Evolutionary conservation across 2,329 filamentous ascomycete genomes (phyloP), one percentile per base, ranked within the genome.

Genomic region (Penicillium sp.): DNA sequence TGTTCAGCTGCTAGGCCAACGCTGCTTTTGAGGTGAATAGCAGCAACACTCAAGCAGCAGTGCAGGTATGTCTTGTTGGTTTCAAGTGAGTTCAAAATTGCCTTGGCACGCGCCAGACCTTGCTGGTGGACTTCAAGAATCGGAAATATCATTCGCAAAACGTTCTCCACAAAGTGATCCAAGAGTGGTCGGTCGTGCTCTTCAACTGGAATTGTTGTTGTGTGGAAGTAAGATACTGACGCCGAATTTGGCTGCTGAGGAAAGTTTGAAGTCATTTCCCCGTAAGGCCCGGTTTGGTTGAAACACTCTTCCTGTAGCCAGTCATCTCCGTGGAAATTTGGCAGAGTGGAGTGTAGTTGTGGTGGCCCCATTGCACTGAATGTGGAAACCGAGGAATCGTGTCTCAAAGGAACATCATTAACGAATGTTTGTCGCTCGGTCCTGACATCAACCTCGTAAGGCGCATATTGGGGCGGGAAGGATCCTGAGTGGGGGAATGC

Each of bases 361-460:
- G 90, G 89, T 13, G 91, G 91, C 18, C 90, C 87, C 70, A 86
- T 94, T n/a, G 90, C 92, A 81, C 87, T 96, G 75, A 96, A 97
- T 20, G 91, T 96, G 0, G 92, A 95, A 30, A 91, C 87, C 26
- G 90, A 90, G 10, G 91, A 96, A 74, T 97, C 92, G 60, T 86
- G 82, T 54, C 93, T 80, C 12, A 91, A 89, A 4, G 90, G 91
- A 49, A 96, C 83, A 68, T 97, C 90, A 66, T 97, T 91, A 73
- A 97, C 86, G 72, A 90, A 96, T 79, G 95, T 91, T 63, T 97
- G 91, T 59, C 90, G 84, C 77, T 97, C 93, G 1, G 92, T 97
- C 81, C 93, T 96, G 78, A 97, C 89, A 71, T 97, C 93, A 55
- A 97, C 87, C 74, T 97, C 93, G 70, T 95, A 97, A 0, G 92